A percentile compares a stretch with the other conserved stretches of the same genome.
Evolutionary conservation across 2,329 filamentous ascomycete genomes (phyloP).

Genomic region (Fusarium citri): DNA sequence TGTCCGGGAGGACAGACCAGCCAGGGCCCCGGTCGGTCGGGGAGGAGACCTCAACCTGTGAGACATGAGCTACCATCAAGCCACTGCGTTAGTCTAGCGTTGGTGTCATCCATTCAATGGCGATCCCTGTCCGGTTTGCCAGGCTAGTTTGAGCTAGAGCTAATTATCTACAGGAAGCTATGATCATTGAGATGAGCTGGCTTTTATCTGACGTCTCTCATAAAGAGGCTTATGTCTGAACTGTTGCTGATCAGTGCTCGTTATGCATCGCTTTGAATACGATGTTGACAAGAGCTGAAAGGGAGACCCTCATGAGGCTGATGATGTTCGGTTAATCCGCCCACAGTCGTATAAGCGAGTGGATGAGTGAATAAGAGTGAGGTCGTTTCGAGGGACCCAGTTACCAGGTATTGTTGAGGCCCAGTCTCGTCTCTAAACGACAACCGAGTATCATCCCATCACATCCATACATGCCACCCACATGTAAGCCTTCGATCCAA

Average conservation of each 20-base stretch:
- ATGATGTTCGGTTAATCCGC: neutral
- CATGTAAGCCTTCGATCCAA: slow-evolving; percentile 8
- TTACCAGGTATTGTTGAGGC: slow-evolving; percentile 8
- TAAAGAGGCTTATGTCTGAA: slow-evolving; percentile 22
- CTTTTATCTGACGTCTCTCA: slow-evolving; percentile 29
- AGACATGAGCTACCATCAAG: slow-evolving; percentile 39
- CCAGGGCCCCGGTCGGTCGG: slow-evolving; percentile 36
- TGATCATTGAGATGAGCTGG: slow-evolving; percentile 32
- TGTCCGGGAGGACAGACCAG: slow-evolving; percentile 27
- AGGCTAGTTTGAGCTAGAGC: neutral
- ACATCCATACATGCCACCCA: neutral
- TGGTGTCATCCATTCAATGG: slow-evolving; percentile 14
- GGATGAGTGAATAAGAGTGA: neutral
- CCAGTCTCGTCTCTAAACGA: neutral
- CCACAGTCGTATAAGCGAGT: neutral
- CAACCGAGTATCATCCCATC: neutral
- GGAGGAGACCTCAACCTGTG: slow-evolving; percentile 35
- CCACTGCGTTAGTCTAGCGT: slow-evolving; percentile 40
- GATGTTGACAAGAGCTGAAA: neutral
- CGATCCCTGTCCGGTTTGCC: slow-evolving; percentile 38
- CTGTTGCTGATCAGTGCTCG: slow-evolving; percentile 20
- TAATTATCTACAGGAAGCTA: slow-evolving; percentile 10
- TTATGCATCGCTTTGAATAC: neutral
- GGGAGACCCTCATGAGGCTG: neutral
- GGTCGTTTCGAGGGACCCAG: neutral